Base-by-base conservation (phyloP, 2,329 filamentous ascomycete genomes). In the Fusarium sp. region DNA sequence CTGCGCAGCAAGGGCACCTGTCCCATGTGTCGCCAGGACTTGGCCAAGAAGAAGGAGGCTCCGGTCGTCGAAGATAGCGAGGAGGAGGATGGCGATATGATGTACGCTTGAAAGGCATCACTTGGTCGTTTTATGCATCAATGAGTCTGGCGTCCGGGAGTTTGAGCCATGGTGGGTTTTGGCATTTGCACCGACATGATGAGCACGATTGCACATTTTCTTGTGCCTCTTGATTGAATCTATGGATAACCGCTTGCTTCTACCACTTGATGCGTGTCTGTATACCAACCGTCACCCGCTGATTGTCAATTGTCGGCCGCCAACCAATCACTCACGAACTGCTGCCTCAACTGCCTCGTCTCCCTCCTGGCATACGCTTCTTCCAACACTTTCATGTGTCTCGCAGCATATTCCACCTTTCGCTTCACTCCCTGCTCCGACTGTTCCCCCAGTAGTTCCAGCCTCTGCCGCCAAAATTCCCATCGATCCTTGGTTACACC, bases 1-100 rank as follows among this genome's bases (percentile, higher is more conserved):
- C 80, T 93, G 79, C 83, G 87, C 80, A 87, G 89, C 77, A 91
- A 92, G 81, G 91, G 91, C 40, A 91, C 86, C 35, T 92, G 91
- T 79, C 91, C 91, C 42, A 84, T 92, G 83, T 92, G 91, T 80
- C 83, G 91, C 69, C 86, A 88, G 79, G 89, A 91, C 77, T 81
- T 92, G 82, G 86, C 84, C 35, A 87, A 88, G 84, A 90, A 89
- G 85, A 84, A 85, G 79, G 83, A 85, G 68, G 79, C 81, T n/a
- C 83, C 84, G 20, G 80, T 84, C 14, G 82, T 83, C 18, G 83
- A 85, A 31, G 86, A 88, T 1, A 86, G 88, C 3, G 84, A 84
- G 0, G 87, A 89, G 20, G 88, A 90, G 25, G 87, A 89, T 45
- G 82, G 86, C 35, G 89, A 91, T 42, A 84, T 84, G 82, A 83